These are phyloP conservation scores for Agaricus bisporus DNA, from an alignment of 768 basidiomycete genomes.

Conservation along the genomic window DNA sequence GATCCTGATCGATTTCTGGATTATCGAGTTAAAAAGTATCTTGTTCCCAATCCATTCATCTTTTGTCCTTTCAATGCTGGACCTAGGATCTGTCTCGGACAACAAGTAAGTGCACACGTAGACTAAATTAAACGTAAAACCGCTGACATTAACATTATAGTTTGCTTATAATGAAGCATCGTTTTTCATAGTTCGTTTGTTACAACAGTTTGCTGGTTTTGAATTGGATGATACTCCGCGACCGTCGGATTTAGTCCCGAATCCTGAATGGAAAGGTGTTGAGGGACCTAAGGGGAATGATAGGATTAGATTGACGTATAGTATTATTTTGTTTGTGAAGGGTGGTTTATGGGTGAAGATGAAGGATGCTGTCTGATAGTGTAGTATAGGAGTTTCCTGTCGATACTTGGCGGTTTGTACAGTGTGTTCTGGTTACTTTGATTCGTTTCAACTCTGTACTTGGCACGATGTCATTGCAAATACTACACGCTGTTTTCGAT, in stretches of 20 bases:
- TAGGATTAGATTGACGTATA: conserved; percentile 19
- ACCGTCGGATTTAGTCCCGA: conserved; percentile 30
- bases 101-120: conserved; percentile 26
- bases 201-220: conserved; percentile 43
- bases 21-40: conserved; percentile 36
- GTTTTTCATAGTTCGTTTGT: conserved; percentile 46
- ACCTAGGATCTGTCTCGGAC: conserved; percentile 31
- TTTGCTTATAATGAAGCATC: conserved; percentile 52
- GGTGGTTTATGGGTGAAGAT: too few relatives aligned
- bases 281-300: conserved; percentile 32
- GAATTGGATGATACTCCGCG: conserved; percentile 31
- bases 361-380: too few relatives aligned
- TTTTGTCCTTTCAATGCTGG: conserved; percentile 37
- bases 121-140: too few relatives aligned
- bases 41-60: conserved; percentile 37
- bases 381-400: too few relatives aligned
- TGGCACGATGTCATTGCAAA: too few relatives aligned
- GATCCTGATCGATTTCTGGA: conserved; percentile 57
- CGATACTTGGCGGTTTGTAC: too few relatives aligned
- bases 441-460: too few relatives aligned
- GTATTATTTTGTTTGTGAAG: too few relatives aligned
- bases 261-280: conserved; percentile 33
- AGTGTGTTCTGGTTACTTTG: too few relatives aligned
- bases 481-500: too few relatives aligned
- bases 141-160: conserved; percentile 30